A percentile compares a stretch with the other conserved stretches of the same genome.
Evolutionary conservation across 441 rosid species (phyloP).

Genomic region (Jatropha podagrica): DNA sequence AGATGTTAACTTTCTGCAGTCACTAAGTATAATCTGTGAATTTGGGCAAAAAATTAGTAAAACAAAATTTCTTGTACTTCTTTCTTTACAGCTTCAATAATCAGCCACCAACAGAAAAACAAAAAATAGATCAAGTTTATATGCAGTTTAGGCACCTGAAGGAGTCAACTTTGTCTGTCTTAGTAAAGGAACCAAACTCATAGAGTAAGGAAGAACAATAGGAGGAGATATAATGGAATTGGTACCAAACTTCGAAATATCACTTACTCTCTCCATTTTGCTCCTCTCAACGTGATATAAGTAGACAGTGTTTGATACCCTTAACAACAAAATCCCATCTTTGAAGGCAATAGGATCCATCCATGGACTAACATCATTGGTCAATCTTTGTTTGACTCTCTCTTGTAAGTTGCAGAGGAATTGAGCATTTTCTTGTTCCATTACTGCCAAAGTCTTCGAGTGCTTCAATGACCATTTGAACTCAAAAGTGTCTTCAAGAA

Average conservation of each 20-base stretch:
- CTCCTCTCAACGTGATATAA: conserved; percentile 23
- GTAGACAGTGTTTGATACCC: conserved; percentile 27
- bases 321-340: conserved; percentile 35
- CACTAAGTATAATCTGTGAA: no score
- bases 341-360: conserved; percentile 41
- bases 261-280: conserved; percentile 26
- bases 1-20: no score
- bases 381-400: conserved; percentile 15
- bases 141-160: background rate
- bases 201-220: conserved; percentile 34
- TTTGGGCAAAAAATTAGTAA: no score
- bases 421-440: conserved; percentile 34
- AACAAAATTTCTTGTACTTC: no score
- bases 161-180: background rate
- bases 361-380: conserved; percentile 20
- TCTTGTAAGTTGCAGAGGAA: conserved; percentile 19
- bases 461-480: conserved; percentile 34
- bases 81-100: no score
- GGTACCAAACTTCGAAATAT: conserved; percentile 19
- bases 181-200: conserved; percentile 34
- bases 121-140: background rate
- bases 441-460: conserved; percentile 25
- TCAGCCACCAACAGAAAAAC: background rate
- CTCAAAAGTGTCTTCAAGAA: conserved; percentile 44
- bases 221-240: conserved; percentile 12